Conservation (phyloP, 192 early-diverging fungal species). For the Tieghemiomyces parasiticus region DNA sequence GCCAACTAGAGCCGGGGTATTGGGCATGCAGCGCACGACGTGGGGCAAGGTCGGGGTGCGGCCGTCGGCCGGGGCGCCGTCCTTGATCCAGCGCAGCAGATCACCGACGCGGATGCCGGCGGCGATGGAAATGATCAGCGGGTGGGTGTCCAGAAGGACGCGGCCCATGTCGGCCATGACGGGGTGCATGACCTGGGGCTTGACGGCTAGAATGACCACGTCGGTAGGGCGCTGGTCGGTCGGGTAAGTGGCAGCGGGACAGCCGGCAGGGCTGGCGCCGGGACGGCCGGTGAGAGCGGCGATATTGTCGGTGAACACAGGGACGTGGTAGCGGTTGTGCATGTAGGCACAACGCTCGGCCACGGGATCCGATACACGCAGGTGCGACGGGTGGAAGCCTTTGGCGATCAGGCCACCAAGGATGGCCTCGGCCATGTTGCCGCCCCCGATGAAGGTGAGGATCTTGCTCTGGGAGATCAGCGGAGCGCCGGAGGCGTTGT, state of each 20-base stretch:
- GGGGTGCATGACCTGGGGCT: slow-evolving; percentile 70
- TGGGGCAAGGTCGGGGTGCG: slow-evolving; percentile 15
- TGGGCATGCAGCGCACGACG: slow-evolving; percentile 84
- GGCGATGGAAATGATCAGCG: slow-evolving; percentile 76
- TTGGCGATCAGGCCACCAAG: slow-evolving; percentile 70
- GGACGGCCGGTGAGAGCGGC: slow-evolving; percentile 33
- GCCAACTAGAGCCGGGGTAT: slow-evolving; percentile 79
- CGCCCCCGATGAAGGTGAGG: slow-evolving; percentile 74
- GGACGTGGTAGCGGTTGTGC: slow-evolving; percentile 41
- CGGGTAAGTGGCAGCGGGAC: slow-evolving; percentile 13
- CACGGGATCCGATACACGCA: slow-evolving; percentile 72
- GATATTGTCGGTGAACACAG: slow-evolving; percentile 43
- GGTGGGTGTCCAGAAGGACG: slow-evolving; percentile 32
- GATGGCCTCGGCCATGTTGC: slow-evolving; percentile 92
- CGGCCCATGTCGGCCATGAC: slow-evolving; percentile 45
- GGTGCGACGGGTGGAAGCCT: slow-evolving; percentile 45
- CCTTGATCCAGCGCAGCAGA: slow-evolving; percentile 52
- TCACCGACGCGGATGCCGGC: slow-evolving; percentile 70
- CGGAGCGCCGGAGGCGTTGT: neutral
- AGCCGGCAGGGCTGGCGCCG: slow-evolving; percentile 9
- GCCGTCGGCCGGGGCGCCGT: slow-evolving; percentile 16
- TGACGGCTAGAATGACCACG: slow-evolving; percentile 76
- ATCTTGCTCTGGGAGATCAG: neutral
- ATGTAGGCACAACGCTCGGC: slow-evolving; percentile 46
- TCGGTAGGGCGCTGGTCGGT: slow-evolving; percentile 27